Evolutionary conservation across 1,284 basidiomycete species (phyloP), one percentile per base, ranked within the genome.

Genomic region (Gymnopus androsaceus): DNA sequence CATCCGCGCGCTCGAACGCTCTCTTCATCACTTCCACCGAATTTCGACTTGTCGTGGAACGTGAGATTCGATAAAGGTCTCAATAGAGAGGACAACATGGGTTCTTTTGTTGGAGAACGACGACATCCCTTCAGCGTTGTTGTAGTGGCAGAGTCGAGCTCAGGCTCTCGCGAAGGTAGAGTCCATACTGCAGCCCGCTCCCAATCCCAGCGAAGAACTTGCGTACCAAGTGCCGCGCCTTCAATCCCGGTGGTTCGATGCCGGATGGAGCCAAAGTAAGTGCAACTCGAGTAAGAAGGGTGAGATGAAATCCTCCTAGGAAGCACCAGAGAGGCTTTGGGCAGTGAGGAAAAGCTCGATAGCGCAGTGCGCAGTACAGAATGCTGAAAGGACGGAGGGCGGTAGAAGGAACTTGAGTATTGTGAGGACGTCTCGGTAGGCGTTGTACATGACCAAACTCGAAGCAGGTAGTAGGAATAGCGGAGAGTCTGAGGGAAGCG

Each of bases 141-240:
- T 8, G n/a, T 11, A 40, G 1, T 54, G 41, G 27, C 42, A 31
- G 27, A 15, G 4, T n/a, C 28, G 15, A 11, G 8, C 14, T 60
- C 56, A 1, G 47, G 28, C n/a, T 37, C 42, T 17, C 28, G 34
- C 11, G 30, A 40, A 37, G 47, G 25, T 21, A 47, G 51, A 36
- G 59, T 31, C 9, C 51, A 49, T 21, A 59, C 59, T 23, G 59
- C 47, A 15, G 59, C 56, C 28, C 56, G 50, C 17, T 51, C 59
- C 64, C 63, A 66, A 19, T 61, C 54, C 58, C 63, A 65, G 7
- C 47, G 28, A 66, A 60, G 53, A 65, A 65, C 17, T 52, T 42
- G 19, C 56, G 57, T 7, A 66, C 56, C 1, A 65, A 55, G n/a
- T 63, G 56, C 31, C 34, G 40, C 21, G 59, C 50, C 19, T 56